phyloP scores from a whole-genome alignment of 306 rosid genomes.

The Medicago arabica region DNA sequence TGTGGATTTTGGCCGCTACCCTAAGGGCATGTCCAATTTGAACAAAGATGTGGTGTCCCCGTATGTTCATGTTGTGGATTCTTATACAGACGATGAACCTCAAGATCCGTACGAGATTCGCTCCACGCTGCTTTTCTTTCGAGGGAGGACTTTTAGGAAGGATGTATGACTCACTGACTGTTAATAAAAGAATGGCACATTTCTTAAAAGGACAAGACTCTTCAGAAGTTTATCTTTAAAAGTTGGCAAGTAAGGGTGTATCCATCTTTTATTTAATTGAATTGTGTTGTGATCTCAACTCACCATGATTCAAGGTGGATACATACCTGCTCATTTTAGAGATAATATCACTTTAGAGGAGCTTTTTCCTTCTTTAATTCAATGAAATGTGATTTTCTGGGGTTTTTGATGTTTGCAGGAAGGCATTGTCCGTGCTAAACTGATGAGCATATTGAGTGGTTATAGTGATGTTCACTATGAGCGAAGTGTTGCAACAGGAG shows the following conservation, averaged over 20 bases:
- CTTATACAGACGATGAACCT: slow-evolving; percentile 67
- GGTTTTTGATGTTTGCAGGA: slow-evolving; percentile 63
- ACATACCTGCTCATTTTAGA: slow-evolving; percentile 32
- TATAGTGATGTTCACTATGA: slow-evolving; percentile 85
- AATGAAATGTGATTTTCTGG: slow-evolving; percentile 36
- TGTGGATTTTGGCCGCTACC: slow-evolving; percentile 95
- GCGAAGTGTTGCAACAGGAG: slow-evolving; percentile 82
- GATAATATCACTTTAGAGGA: slow-evolving; percentile 19
- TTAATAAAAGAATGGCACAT: slow-evolving; percentile 23
- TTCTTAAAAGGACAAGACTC: slow-evolving; percentile 35
- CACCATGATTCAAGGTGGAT: slow-evolving; percentile 26
- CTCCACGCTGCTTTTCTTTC: slow-evolving; percentile 80
- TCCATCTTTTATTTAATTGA: slow-evolving; percentile 19
- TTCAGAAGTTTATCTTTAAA: slow-evolving; percentile 32
- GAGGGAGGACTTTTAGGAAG: slow-evolving; percentile 82
- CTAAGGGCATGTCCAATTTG: slow-evolving; percentile 78
- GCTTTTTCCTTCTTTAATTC: slow-evolving; percentile 24
- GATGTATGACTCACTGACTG: slow-evolving; percentile 65
- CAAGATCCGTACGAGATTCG: slow-evolving; percentile 86
- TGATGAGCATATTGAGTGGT: slow-evolving; percentile 74
- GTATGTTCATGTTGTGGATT: slow-evolving; percentile 92
- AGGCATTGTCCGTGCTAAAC: slow-evolving; percentile 87
- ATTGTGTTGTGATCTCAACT: not conserved
- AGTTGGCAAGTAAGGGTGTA: slow-evolving; percentile 33
- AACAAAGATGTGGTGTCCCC: slow-evolving; percentile 90